Evolutionary conservation across 257 asterid genomes (phyloP).

Genomic region (Fraxinus cuspidata): DNA sequence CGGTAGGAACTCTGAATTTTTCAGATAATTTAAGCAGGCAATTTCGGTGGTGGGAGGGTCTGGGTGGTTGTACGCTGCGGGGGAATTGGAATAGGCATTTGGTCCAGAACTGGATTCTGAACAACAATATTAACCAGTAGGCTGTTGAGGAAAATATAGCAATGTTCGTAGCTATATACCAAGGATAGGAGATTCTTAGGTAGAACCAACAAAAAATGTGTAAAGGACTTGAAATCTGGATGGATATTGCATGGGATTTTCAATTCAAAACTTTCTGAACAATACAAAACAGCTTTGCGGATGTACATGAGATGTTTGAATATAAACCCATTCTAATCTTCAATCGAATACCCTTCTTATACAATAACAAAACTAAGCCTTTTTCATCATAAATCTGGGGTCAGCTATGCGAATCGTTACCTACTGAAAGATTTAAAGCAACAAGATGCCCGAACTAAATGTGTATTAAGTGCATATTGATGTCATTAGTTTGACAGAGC

Average conservation of each 20-base stretch:
- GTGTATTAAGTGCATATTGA: no score
- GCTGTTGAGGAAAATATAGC: not conserved
- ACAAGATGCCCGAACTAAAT: no score
- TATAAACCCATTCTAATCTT: no score
- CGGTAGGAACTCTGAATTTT: not conserved
- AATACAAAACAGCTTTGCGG: not conserved
- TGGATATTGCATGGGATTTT: not conserved
- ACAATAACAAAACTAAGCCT: no score
- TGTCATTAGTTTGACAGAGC: no score
- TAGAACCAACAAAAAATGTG: not conserved
- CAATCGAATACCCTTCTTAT: no score
- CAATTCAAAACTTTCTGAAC: not conserved
- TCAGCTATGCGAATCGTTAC: no score
- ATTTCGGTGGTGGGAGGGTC: not conserved
- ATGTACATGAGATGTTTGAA: not conserved
- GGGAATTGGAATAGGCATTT: not conserved
- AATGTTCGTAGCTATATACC: not conserved
- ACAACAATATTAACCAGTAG: not conserved
- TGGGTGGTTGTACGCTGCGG: not conserved
- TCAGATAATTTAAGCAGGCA: not conserved
- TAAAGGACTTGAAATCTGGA: not conserved
- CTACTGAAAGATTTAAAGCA: no score
- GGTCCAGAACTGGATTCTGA: not conserved
- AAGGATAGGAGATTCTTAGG: not conserved
- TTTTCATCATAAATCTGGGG: no score